Evolutionary conservation across 1,139 yeast genomes (phyloP), one percentile per base, ranked within the genome.

Genomic region (Chernovozyma aurita): DNA sequence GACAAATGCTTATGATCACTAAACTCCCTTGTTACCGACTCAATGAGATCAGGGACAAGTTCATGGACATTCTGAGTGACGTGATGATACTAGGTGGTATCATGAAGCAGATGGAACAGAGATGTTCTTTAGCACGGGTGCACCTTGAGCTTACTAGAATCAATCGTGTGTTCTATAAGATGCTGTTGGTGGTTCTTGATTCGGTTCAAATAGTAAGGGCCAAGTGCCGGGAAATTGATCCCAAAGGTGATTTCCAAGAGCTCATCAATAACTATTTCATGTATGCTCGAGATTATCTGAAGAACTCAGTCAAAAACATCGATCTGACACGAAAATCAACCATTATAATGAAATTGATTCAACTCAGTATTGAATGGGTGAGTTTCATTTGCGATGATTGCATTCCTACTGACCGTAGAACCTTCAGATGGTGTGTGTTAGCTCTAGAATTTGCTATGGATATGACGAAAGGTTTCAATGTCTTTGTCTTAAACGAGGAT

Each of bases 371-470:
- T 36, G 94, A 85, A 40, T 92, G 98, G 98, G 84, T 92, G 7
- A 77, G 88, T 41, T 90, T 87, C 52, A 80, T 92, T 27, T 86
- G 95, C 47, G 97, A 92, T 58, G 97, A 90, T 51, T 92, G 98
- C 63, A 80, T 80, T 16, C 95, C 97, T 0, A 84, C 95, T 0
- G 97, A 90, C 49, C 73, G 85, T 39, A 85, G 80, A 50, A 92
- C 97, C 0, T 92, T 92, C 55, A 70, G 95, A 50, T 92, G 97
- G 96, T 87, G 97, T 61, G 97, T 92, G 17, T 73, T 86, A 13
- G 97, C 98, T 0, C 70, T 92, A 47, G 98, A 92, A 56, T 92
- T 88, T 68, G 94, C 96, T 1, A 87, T 90, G 95, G 90, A 85
- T 47, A 83, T 90, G 80, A 88, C 96, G 0, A 73, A 85, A 36